These are phyloP conservation scores for Geranomyces variabilis DNA, from an alignment of 192 early-diverging fungal species.

Conservation along the genomic window DNA sequence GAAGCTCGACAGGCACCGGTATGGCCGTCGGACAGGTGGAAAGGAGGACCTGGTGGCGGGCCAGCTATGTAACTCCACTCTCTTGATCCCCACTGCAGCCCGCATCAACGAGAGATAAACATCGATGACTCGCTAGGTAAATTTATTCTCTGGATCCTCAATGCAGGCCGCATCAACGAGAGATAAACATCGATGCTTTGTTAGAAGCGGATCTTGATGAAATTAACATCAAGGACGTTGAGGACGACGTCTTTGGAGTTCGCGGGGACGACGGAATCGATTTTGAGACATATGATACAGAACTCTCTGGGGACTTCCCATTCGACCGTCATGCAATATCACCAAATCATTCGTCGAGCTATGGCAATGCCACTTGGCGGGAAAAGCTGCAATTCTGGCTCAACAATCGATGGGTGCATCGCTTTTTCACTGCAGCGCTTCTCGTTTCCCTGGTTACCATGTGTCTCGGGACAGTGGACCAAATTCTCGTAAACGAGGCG, in stretches of 20 bases:
- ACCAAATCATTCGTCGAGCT: background rate
- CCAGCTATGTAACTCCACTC: no score
- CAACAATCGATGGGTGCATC: conserved; percentile 1
- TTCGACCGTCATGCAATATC: background rate
- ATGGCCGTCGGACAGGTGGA: no score
- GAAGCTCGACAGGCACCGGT: no score
- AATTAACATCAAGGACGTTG: conserved; percentile 1
- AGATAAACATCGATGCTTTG: no score
- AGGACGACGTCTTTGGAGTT: conserved; percentile 5
- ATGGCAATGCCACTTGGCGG: background rate
- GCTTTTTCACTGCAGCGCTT: conserved; percentile 16
- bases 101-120: no score
- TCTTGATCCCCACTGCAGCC: no score
- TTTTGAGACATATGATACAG: background rate
- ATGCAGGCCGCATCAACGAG: no score
- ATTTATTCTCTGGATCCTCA: no score
- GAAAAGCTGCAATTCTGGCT: background rate
- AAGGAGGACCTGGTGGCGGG: no score
- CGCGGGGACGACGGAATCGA: background rate
- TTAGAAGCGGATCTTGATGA: background rate
- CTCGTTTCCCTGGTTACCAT: conserved; percentile 29
- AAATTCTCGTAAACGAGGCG: background rate
- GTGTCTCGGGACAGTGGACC: conserved; percentile 31
- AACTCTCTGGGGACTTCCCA: background rate
- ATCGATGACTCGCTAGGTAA: no score